A percentile compares a stretch with the other conserved stretches of the same genome.
phyloP scores from a whole-genome alignment of 768 basidiomycete genomes.

The Suillus decipiens region DNA sequence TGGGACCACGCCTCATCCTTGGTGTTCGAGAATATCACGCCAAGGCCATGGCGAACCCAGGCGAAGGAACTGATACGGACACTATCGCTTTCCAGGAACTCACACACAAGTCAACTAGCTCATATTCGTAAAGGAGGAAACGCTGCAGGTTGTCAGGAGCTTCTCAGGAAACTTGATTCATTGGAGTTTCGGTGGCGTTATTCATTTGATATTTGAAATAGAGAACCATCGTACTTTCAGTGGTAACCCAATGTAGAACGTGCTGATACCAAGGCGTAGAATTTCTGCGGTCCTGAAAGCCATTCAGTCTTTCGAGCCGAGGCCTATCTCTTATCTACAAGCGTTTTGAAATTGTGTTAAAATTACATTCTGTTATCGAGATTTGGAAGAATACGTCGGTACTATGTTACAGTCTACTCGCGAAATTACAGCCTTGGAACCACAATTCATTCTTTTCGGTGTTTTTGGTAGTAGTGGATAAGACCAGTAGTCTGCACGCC shows the following conservation, averaged over 20 bases:
- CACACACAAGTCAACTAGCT: not conserved
- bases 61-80: not conserved
- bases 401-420: not conserved
- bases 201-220: not conserved
- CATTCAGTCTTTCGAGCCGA: not conserved
- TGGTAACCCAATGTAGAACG: not conserved
- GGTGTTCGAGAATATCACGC: not conserved
- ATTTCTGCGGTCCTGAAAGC: not conserved
- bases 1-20: slow-evolving; percentile 1
- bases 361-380: slow-evolving; percentile 1
- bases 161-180: not conserved
- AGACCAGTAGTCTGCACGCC: slow-evolving; percentile 81
- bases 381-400: not conserved
- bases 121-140: not conserved
- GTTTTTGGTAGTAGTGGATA: slow-evolving; percentile 95
- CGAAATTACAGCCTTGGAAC: not conserved
- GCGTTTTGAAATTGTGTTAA: not conserved
- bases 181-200: not conserved
- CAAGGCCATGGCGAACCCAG: not conserved
- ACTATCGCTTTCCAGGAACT: not conserved
- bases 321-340: not conserved
- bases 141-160: not conserved
- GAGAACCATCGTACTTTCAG: not conserved
- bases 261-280: not conserved
- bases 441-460: slow-evolving; percentile 65